These are phyloP conservation scores for Heliophila coronopifolia DNA, from an alignment of 441 rosid species.

Conservation along the genomic window DNA sequence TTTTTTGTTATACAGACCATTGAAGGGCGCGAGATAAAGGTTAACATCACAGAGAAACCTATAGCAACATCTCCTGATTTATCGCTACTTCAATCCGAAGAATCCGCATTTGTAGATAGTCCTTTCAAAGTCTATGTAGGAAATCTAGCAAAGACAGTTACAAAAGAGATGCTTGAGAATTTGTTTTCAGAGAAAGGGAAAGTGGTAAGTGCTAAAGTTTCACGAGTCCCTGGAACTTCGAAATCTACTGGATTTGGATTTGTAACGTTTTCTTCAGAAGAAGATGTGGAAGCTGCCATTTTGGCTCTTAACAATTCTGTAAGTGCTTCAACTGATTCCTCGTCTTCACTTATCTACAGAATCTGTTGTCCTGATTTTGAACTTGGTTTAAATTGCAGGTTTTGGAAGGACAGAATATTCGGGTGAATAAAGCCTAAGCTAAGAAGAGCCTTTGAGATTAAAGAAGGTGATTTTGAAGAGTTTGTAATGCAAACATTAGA, in stretches of 20 bases:
- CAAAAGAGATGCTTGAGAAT: constrained; percentile 49
- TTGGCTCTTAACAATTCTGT: constrained; percentile 65
- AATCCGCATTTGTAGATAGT: constrained; percentile 63
- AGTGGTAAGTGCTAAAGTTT: constrained; percentile 75
- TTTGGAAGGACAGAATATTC: constrained; percentile 76
- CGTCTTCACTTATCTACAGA: not conserved
- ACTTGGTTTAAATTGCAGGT: constrained; percentile 37
- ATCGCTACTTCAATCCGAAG: constrained; percentile 54
- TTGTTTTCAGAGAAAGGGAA: constrained; percentile 69
- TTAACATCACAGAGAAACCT: constrained; percentile 83
- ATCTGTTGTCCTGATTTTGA: not conserved
- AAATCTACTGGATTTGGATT: constrained; percentile 83
- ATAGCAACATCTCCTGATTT: constrained; percentile 36
- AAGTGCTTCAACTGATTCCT: constrained; percentile 28
- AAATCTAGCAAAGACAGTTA: constrained; percentile 76
- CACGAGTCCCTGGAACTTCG: constrained; percentile 74
- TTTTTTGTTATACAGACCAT: constrained; percentile 24
- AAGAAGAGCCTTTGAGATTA: not conserved
- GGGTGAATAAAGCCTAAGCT: constrained; percentile 74
- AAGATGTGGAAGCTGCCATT: constrained; percentile 70
- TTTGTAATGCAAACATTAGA: constrained; percentile 26
- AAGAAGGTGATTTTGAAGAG: constrained; percentile 2
- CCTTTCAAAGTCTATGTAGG: constrained; percentile 77
- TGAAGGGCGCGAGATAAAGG: constrained; percentile 79
- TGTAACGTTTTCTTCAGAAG: constrained; percentile 74